phyloP scores from a whole-genome alignment of 305 asterid genomes.

The Rubia occidens region DNA sequence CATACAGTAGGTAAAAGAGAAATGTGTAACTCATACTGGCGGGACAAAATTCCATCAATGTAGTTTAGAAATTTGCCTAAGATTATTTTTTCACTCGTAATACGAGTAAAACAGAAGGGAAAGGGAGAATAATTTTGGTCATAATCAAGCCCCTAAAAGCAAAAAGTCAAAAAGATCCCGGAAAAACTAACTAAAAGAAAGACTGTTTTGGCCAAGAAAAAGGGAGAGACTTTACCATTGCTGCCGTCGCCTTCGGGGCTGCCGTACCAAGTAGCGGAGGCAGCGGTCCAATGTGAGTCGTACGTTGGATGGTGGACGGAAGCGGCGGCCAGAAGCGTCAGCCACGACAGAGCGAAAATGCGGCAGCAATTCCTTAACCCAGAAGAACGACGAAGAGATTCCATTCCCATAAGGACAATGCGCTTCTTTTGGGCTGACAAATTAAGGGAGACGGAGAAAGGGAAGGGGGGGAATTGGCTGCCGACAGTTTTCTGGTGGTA shows the following conservation, averaged over 20 bases:
- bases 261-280: constrained; percentile 98
- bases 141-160: no score
- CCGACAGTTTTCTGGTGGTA: not conserved
- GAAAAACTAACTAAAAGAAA: not conserved
- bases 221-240: constrained; percentile 26
- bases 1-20: no score
- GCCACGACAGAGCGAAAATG: constrained; percentile 11
- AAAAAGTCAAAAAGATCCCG: no score
- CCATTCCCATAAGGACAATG: constrained; percentile 28
- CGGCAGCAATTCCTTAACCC: constrained; percentile 2
- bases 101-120: no score
- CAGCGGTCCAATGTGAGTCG: constrained; percentile 51
- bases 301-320: constrained; percentile 17
- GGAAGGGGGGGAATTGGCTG: not conserved
- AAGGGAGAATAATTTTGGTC: no score
- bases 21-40: no score
- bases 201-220: not conserved
- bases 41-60: no score
- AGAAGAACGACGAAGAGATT: constrained; percentile 1
- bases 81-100: no score
- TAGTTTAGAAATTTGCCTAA: no score
- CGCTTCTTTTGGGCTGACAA: constrained; percentile 4
- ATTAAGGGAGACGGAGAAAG: not conserved
- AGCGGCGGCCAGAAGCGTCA: constrained; percentile 9
- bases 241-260: constrained; percentile 96